These are phyloP conservation scores for Kuraishia borneana DNA, from an alignment of 805 yeast species.

Conservation along the genomic window DNA sequence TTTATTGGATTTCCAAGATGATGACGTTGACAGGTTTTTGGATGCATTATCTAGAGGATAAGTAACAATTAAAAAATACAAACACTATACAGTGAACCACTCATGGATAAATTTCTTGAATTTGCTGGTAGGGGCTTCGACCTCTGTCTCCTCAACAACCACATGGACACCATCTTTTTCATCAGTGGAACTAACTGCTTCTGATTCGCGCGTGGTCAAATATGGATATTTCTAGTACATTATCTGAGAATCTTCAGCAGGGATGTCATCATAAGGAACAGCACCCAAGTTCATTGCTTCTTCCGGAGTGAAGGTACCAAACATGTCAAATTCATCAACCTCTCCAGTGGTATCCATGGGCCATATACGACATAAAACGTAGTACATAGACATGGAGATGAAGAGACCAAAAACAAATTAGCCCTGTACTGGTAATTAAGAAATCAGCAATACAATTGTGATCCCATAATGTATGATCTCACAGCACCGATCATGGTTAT, in stretches of 20 bases:
- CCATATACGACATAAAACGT: constrained; percentile 19
- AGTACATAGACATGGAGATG: constrained; percentile 25
- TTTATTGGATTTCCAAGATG: constrained; percentile 52
- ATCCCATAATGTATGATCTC: no score
- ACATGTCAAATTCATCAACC: constrained; percentile 21
- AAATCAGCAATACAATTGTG: no score
- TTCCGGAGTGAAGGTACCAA: constrained; percentile 16
- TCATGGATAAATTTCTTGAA: neutral
- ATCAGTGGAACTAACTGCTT: no score
- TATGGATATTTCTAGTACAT: neutral
- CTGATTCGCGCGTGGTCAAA: constrained; percentile 10
- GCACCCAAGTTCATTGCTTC: constrained; percentile 21
- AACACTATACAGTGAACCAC: neutral
- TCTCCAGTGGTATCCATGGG: constrained; percentile 22
- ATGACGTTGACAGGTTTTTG: constrained; percentile 67
- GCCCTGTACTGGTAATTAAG: no score
- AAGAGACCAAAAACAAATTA: constrained; percentile 29
- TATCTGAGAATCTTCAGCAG: neutral
- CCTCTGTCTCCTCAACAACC: neutral
- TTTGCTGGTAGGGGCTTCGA: neutral
- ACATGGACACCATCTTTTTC: neutral
- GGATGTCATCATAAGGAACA: constrained; percentile 7
- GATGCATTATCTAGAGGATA: constrained; percentile 28
- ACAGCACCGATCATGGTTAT: no score
- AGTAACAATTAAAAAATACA: neutral